Evolutionary conservation across 163 green algal species (phyloP).

Genomic region (Coccomyxa subellipsoidea): DNA sequence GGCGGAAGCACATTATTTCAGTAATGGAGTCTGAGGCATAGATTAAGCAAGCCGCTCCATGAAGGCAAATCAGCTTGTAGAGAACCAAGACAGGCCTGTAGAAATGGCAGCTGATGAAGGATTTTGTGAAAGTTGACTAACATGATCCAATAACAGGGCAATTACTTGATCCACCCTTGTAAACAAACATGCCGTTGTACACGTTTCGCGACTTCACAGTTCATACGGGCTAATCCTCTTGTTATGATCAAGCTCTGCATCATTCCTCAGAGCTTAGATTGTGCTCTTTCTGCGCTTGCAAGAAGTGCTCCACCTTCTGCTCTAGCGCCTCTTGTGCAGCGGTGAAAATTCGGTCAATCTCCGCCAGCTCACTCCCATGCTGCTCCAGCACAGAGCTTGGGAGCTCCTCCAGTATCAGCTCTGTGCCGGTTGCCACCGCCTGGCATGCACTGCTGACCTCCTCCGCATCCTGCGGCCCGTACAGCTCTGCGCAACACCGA

Average conservation of each 20-base stretch:
- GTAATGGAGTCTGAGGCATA: too few relatives aligned
- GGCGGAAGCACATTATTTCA: too few relatives aligned
- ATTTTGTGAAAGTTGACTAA: too few relatives aligned
- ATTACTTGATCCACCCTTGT: too few relatives aligned
- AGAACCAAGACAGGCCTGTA: too few relatives aligned
- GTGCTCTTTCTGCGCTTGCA: not conserved
- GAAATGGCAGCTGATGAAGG: too few relatives aligned
- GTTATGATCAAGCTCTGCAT: not conserved
- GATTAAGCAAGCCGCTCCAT: too few relatives aligned
- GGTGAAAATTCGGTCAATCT: not conserved
- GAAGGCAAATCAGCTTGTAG: too few relatives aligned
- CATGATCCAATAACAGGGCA: too few relatives aligned
- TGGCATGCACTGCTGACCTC: not conserved
- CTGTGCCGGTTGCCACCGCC: not conserved
- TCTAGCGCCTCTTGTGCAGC: not conserved
- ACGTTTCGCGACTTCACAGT: too few relatives aligned
- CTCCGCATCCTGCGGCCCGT: constrained; percentile 1
- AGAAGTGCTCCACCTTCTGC: not conserved
- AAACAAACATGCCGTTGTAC: too few relatives aligned
- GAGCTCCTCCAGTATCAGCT: constrained; percentile 2
- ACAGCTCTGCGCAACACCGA: not conserved
- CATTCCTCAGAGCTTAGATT: not conserved
- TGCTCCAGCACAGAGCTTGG: not conserved
- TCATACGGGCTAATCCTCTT: not conserved
- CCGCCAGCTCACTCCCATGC: not conserved